Evolutionary conservation across 371 early-diverging fungal species (phyloP), one percentile per base, ranked within the genome.

Genomic region (Zopfochytrium polystomum): DNA sequence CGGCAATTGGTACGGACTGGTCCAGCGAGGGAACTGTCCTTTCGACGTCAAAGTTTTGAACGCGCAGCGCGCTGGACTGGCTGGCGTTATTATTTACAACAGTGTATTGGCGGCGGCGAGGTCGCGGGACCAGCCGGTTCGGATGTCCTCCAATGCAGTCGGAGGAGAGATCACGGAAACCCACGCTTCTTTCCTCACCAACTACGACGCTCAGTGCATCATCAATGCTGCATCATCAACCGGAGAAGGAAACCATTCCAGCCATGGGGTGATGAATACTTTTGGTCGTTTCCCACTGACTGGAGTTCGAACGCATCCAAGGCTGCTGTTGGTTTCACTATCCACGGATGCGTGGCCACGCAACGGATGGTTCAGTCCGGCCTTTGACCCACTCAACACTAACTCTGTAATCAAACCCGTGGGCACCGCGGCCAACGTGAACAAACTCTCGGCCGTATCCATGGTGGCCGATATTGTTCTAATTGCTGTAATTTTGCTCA

Each of bases 21-120:
- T 77, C 11, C 55, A 63, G 11, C 58, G 75, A 2, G 78, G 78
- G 5, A 63, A 66, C 44, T 77, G 78, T 48, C 64, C 71, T 9
- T 77, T 74, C 38, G 74, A 74, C 53, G 55, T 59, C 23, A 77
- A 74, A 52, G 56, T 70, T 23, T 51, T 42, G 38, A 49, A 72
- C 49, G 60, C 70, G 25, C 72, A 77, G 58, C 30, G 32, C 18
- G 73, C 73, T 9, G 78, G 78, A 29, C 71, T 71, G 49, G 51
- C 44, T 4, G 66, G 60, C 43, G 65, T 47, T 15, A 48, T 74
- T 25, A 64, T 77, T 18, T 60, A 77, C 62, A 71, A 74, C 65
- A 58, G 50, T 29, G 47, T 35, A 31, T 30, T 18, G n/a, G 15
- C 35, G n/a, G 1, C 35, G 46, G 46, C 35, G 0, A 34, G 48